Evolutionary conservation across 306 rosid species (phyloP).

Genomic region (Fragaria ananassa): DNA sequence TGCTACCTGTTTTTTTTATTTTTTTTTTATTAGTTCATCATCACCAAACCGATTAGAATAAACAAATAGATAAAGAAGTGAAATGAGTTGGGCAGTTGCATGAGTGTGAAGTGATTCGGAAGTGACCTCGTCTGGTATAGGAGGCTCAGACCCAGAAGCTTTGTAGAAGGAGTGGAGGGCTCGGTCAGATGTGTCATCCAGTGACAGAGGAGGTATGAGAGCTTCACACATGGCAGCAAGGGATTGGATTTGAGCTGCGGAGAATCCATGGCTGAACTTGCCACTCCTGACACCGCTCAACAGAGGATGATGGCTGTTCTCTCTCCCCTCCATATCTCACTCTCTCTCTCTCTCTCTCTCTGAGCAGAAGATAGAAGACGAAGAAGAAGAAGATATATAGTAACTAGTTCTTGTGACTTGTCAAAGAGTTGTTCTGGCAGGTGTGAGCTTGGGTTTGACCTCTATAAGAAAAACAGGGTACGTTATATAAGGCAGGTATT

Average conservation of each 20-base stretch:
- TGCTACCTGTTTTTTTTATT: conserved; percentile 51
- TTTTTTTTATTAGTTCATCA: neutral
- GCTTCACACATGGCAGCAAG: conserved; percentile 71
- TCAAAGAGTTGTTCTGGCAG: neutral
- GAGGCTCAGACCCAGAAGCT: conserved; percentile 53
- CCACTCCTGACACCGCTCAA: conserved; percentile 44
- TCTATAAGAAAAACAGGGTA: neutral
- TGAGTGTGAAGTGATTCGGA: neutral
- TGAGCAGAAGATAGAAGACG: neutral
- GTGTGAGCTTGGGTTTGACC: neutral
- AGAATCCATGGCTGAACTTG: conserved; percentile 58
- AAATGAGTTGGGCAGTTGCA: neutral
- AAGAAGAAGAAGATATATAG: neutral
- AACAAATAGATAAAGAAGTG: neutral
- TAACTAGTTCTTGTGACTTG: neutral
- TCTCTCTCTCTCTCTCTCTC: conserved; percentile 15
- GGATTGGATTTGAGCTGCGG: conserved; percentile 50
- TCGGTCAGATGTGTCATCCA: conserved; percentile 18
- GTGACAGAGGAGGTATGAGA: conserved; percentile 58
- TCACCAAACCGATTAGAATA: neutral
- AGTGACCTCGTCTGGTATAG: conserved; percentile 75
- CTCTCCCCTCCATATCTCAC: conserved; percentile 29
- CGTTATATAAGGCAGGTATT: neutral
- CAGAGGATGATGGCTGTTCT: conserved; percentile 39
- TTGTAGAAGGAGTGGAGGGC: conserved; percentile 39